Percentiles rank a stretch among this genome's conserved stretches.
Evolutionary conservation across 441 rosid genomes (phyloP).

Genomic region (Metrosideros polymorpha): DNA sequence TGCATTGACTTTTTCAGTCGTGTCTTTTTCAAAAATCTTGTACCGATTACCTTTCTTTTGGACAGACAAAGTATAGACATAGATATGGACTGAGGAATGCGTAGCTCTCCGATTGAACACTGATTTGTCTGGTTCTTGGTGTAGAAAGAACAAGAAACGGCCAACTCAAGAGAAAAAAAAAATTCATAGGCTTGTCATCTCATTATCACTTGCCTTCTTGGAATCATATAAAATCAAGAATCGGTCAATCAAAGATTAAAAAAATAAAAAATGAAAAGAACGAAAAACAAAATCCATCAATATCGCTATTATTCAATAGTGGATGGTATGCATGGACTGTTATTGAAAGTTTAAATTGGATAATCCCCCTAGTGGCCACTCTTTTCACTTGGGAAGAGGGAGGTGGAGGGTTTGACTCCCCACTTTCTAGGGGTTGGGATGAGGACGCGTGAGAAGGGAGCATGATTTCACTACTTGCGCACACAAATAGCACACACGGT

Average conservation of each 20-base stretch:
- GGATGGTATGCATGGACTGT: neutral
- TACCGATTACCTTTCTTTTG: neutral
- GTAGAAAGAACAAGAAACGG: neutral
- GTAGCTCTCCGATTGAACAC: neutral
- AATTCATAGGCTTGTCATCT: neutral
- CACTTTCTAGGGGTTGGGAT: too few species aligned
- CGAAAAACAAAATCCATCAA: neutral
- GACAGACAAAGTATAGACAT: neutral
- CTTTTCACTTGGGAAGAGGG: too few species aligned
- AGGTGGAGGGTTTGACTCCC: too few species aligned
- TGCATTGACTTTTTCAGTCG: neutral
- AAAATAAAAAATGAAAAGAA: neutral
- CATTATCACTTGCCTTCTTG: neutral
- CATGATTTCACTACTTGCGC: too few species aligned
- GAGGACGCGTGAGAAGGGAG: too few species aligned
- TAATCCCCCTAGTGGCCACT: too few species aligned
- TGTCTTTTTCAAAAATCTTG: neutral
- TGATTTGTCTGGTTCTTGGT: neutral
- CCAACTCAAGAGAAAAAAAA: neutral
- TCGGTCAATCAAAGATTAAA: neutral
- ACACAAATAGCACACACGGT: too few species aligned
- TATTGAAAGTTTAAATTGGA: neutral
- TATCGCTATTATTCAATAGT: neutral
- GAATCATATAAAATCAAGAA: neutral
- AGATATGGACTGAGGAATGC: neutral